Evolutionary conservation across 2,329 filamentous ascomycete genomes (phyloP).

Genomic region (Neophaeococcomyces aloes): DNA sequence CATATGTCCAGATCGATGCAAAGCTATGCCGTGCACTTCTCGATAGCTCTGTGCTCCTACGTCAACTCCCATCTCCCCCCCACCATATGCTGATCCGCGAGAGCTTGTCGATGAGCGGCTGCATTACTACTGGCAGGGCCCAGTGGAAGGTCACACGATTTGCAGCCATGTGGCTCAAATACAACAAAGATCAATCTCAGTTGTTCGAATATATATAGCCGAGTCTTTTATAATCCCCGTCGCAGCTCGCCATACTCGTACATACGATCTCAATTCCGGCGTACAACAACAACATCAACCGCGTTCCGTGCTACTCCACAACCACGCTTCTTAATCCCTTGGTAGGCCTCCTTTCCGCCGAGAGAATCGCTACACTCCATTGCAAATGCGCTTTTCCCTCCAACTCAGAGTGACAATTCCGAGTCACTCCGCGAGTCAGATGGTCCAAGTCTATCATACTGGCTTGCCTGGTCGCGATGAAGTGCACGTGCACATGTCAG

Average conservation of each 20-base stretch:
- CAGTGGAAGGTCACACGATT: no score
- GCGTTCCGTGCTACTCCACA: not conserved
- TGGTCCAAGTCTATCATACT: no score
- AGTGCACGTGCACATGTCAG: no score
- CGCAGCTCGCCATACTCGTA: not conserved
- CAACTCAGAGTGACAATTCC: not conserved
- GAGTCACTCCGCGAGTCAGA: not conserved
- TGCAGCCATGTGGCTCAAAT: no score
- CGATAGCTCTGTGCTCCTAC: no score
- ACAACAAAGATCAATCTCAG: not conserved
- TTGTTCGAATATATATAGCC: not conserved
- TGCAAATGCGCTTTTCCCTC: not conserved
- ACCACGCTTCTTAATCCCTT: not conserved
- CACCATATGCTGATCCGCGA: no score
- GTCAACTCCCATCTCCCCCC: no score
- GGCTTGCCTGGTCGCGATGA: no score
- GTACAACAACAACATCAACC: not conserved
- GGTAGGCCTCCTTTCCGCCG: slow-evolving; percentile 20
- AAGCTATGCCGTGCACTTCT: no score
- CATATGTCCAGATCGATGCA: no score
- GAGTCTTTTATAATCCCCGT: not conserved
- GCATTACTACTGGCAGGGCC: no score
- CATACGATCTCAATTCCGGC: not conserved
- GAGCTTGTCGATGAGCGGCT: no score
- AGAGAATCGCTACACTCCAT: slow-evolving; percentile 10